Percentiles rank a stretch among this genome's conserved stretches.
Conservation (phyloP, 2,329 filamentous ascomycete species). For the Colletotrichum chlorophyti region DNA sequence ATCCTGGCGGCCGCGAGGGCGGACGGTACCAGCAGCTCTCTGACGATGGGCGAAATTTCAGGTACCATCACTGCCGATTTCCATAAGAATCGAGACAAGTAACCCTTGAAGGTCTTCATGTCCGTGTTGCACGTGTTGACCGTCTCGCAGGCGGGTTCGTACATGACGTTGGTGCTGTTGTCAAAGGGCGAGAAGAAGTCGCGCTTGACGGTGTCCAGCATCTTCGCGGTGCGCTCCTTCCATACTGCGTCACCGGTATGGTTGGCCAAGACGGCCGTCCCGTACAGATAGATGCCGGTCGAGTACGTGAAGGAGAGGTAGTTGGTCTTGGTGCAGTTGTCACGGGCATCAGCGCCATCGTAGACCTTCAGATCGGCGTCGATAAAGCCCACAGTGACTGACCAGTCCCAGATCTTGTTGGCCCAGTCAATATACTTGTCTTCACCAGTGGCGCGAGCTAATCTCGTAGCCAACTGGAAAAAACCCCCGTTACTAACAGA, state of each 20-base stretch:
- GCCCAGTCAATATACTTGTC: slow-evolving; percentile 73
- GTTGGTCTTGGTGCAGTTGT: slow-evolving; percentile 61
- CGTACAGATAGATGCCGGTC: slow-evolving; percentile 70
- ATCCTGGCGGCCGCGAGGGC: slow-evolving; percentile 61
- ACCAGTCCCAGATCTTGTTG: slow-evolving; percentile 71
- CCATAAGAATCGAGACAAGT: slow-evolving; percentile 70
- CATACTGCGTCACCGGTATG: slow-evolving; percentile 60
- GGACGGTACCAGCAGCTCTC: slow-evolving; percentile 55
- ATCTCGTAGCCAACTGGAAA: slow-evolving; percentile 79
- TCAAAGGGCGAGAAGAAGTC: slow-evolving; percentile 61
- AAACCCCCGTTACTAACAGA: slow-evolving; percentile 82
- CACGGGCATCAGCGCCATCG: slow-evolving; percentile 64
- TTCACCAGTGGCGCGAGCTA: slow-evolving; percentile 74
- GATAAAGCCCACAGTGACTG: slow-evolving; percentile 61
- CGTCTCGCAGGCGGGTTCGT: slow-evolving; percentile 70
- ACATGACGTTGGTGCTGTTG: slow-evolving; percentile 66
- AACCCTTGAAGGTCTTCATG: slow-evolving; percentile 73
- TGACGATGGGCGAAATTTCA: slow-evolving; percentile 54
- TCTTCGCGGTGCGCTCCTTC: slow-evolving; percentile 56
- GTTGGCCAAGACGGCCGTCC: slow-evolving; percentile 69
- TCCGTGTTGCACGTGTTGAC: slow-evolving; percentile 64
- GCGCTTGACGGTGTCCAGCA: slow-evolving; percentile 56
- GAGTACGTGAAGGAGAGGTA: slow-evolving; percentile 69
- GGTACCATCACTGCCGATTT: slow-evolving; percentile 63
- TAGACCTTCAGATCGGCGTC: slow-evolving; percentile 61